Evolutionary conservation across 2,329 filamentous ascomycete species (phyloP), one percentile per base, ranked within the genome.

Genomic region (Aspergillus fijiensis): DNA sequence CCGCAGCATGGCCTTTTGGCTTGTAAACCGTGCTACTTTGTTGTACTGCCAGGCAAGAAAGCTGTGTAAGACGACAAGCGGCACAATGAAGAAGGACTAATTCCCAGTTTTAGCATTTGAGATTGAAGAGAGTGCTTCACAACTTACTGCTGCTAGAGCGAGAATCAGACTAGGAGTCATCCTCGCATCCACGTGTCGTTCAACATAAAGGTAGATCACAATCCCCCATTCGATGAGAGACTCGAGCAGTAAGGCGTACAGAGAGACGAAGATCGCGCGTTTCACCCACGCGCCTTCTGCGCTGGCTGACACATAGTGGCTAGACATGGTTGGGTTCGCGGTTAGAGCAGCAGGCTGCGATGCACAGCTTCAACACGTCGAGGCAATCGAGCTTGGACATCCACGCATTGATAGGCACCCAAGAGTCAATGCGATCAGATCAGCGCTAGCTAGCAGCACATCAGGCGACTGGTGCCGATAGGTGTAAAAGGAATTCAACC

Each of bases 21-120:
- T 62, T 25, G 66, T 68, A 58, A 72, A 71, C 16, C 71, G 69
- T 16, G 63, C 60, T 5, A 73, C 70, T 19, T 69, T 71, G 49
- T 72, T 74, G 53, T 74, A 74, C 52, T 76, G 73, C 73, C 74
- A 76, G 4, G 74, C 74, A 35, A 77, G 70, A n/a, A 77, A 63
- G 23, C 74, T 75, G 50, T 77, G 75, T 5, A 78, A 63, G 25
- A 65, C 64, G 16, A 75, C 68, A 25, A 77, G 69, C 1, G 74
- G 72, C 1, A 77, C 65, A 0, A 75, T 74, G n/a, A 75, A 62
- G 29, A 75, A 73, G 3, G 72, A 74, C 74, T 77, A 21, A 16
- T 6, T n/a, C 63, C 56, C 52, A 21, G 39, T 31, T n/a, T 10
- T 35, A 23, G 14, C 7, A 2, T 39, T 11, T n/a, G 27, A 12